These are phyloP conservation scores for Zea luxurians DNA, from an alignment of 176 grass and related monocot genomes.

Conservation along the genomic window DNA sequence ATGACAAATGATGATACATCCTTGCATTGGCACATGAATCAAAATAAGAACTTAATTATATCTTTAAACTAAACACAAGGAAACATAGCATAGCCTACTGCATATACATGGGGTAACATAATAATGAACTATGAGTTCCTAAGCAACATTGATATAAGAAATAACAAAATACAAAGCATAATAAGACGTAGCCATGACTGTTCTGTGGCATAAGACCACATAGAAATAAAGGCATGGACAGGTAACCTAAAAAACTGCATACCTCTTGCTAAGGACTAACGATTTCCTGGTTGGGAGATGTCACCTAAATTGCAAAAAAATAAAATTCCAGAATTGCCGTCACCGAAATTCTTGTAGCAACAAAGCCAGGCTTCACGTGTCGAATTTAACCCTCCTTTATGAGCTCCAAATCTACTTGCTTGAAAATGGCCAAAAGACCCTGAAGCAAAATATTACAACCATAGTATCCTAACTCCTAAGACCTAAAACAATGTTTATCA, in stretches of 20 bases:
- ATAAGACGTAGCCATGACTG: conserved; percentile 3
- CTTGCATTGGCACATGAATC: neutral
- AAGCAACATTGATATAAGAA: neutral
- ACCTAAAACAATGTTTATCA: neutral
- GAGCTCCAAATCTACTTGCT: conserved; percentile 84
- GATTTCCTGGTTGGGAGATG: conserved; percentile 94
- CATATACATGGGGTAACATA: neutral
- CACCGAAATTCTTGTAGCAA: conserved; percentile 95
- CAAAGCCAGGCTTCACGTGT: conserved; percentile 84
- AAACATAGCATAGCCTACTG: neutral
- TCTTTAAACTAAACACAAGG: conserved; percentile 8
- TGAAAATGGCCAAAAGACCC: conserved; percentile 98
- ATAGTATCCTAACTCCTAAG: neutral
- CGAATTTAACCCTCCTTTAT: conserved; percentile 76
- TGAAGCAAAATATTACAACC: conserved; percentile 36
- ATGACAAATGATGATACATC: conserved; percentile 20
- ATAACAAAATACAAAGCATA: neutral
- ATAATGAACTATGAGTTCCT: neutral
- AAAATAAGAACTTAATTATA: conserved; percentile 1
- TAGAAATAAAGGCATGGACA: neutral
- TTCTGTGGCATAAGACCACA: neutral
- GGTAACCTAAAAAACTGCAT: conserved; percentile 14
- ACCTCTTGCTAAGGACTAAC: conserved; percentile 92
- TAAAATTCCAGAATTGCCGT: conserved; percentile 9
- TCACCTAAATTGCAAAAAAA: conserved; percentile 57